These are phyloP conservation scores for Trifolium fragiferum DNA, from an alignment of 306 rosid species.

Conservation along the genomic window DNA sequence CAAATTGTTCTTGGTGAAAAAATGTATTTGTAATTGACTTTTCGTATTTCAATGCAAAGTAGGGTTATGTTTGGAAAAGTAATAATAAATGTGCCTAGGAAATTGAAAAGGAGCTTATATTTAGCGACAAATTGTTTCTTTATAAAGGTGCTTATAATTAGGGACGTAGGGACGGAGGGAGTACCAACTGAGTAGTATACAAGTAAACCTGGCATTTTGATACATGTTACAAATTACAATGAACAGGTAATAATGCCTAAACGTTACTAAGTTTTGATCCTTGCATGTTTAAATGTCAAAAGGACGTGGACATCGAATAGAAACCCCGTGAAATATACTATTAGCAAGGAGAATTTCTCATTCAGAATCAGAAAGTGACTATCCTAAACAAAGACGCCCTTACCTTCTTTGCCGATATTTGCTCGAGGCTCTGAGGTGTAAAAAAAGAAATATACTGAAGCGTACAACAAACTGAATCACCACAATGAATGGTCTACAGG, in stretches of 20 bases:
- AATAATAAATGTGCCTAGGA: too few species aligned
- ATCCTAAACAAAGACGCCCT: not conserved
- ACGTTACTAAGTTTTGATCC: slow-evolving; percentile 20
- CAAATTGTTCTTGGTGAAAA: too few species aligned
- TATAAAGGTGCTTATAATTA: too few species aligned
- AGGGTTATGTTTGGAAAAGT: too few species aligned
- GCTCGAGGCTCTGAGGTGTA: not conserved
- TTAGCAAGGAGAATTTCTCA: not conserved
- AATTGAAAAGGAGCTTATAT: too few species aligned
- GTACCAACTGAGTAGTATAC: too few species aligned
- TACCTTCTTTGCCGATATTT: not conserved
- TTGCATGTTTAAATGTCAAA: slow-evolving; percentile 11
- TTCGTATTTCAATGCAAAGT: too few species aligned
- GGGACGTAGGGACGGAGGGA: too few species aligned
- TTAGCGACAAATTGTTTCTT: too few species aligned
- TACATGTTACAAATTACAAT: not conserved
- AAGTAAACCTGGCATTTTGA: too few species aligned
- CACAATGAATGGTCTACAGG: not conserved
- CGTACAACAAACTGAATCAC: slow-evolving; percentile 13
- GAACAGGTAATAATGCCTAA: slow-evolving; percentile 5
- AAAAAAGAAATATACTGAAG: slow-evolving; percentile 7
- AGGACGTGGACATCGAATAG: not conserved
- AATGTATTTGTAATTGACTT: too few species aligned
- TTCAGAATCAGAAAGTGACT: slow-evolving; percentile 19
- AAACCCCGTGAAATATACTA: slow-evolving; percentile 9